phyloP scores from a whole-genome alignment of 1,284 basidiomycete genomes.

The Mycosarcoma mackinlayi region DNA sequence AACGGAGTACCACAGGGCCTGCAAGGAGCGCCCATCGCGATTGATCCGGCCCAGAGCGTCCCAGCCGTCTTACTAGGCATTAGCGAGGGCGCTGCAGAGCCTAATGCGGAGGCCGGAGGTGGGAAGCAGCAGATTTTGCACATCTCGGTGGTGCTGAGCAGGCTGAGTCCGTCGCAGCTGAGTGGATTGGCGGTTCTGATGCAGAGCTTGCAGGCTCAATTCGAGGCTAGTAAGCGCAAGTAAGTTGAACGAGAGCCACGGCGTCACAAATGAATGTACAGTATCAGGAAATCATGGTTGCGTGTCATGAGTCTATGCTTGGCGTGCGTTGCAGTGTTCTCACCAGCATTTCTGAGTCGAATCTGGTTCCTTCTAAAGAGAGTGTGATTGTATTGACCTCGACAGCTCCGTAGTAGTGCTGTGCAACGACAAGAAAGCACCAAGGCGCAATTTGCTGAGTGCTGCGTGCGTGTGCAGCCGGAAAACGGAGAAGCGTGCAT shows the following conservation, averaged over 20 bases:
- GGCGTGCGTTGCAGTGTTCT: slow-evolving; percentile 1
- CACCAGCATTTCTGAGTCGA: no score
- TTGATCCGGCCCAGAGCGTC: slow-evolving; percentile 56
- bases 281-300: no score
- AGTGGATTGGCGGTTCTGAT: slow-evolving; percentile 62
- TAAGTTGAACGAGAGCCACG: neutral
- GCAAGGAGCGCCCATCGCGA: slow-evolving; percentile 50
- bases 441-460: neutral
- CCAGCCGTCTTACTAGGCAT: slow-evolving; percentile 64
- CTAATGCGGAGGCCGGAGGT: slow-evolving; percentile 4
- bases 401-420: no score
- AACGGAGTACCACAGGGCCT: slow-evolving; percentile 42
- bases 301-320: neutral
- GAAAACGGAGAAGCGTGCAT: neutral
- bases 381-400: no score
- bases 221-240: slow-evolving; percentile 36
- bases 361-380: no score
- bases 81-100: slow-evolving; percentile 47
- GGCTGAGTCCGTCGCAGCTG: slow-evolving; percentile 60
- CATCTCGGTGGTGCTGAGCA: slow-evolving; percentile 62
- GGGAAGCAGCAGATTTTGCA: slow-evolving; percentile 60
- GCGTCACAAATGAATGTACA: no score
- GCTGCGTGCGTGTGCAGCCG: neutral
- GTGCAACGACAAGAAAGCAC: no score
- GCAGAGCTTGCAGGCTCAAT: slow-evolving; percentile 61